Evolutionary conservation across 441 rosid genomes (phyloP), one percentile per base, ranked within the genome.

Genomic region (Flueggea neowawraea): DNA sequence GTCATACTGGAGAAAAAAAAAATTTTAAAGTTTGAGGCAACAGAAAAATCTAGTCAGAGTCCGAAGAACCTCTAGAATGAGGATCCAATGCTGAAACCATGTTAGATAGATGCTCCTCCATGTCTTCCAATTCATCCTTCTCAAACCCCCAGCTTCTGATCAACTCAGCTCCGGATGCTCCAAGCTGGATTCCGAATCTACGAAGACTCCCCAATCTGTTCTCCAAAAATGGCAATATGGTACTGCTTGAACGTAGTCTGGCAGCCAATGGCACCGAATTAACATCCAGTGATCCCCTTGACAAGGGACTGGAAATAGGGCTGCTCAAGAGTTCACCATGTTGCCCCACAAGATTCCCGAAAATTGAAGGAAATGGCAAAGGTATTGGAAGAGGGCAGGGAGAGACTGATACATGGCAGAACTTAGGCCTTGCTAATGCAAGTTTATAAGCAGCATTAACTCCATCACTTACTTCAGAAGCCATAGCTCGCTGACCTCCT

Each of bases 291-390:
- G 97, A 82, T 39, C 97, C 95, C 74, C 82, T 80, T 22, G 68
- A 59, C 12, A 66, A 22, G 22, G 79, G 72, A 57, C 80, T 82
- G 12, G 67, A 57, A 22, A 69, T 65, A 6, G 96, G 88, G 61
- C 69, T 79, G 74, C 86, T 73, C 66, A 87, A 73, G 31, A 91
- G 84, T 84, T 81, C 90, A 16, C 97, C 97, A 9, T 54, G 84
- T 66, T 73, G 79, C 52, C 97, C 91, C 16, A 91, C 80, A 2
- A 60, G 64, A 64, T 78, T 82, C 8, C 91, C 73, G 16, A 94
- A 94, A 66, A 94, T 94, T 55, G 93, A 78, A 63, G 99, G 99
- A 78, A 89, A 91, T 31, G 96, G 94, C 78, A 91, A 66, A 0
- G 99, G 99, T 73, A 94, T 70, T 0, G 96, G 96, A 50, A 94